phyloP scores from a whole-genome alignment of 176 grass and related monocot species.

The Oryza glaberrima region DNA sequence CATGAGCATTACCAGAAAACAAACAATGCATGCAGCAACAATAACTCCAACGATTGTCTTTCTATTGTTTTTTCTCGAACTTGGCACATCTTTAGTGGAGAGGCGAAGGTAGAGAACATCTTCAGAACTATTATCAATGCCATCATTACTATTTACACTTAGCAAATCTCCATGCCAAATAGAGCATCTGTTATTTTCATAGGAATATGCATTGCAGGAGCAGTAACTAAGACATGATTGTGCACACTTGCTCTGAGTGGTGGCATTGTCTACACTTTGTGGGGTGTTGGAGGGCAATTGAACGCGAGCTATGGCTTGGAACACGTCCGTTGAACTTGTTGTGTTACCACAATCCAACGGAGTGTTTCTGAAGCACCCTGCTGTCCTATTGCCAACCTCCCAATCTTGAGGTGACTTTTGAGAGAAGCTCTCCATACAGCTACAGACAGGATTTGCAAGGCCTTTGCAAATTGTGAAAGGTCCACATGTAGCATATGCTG shows the following conservation, averaged over 20 bases:
- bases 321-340: not conserved
- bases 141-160: slow-evolving; percentile 9
- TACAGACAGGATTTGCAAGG: not conserved
- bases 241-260: not conserved
- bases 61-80: not conserved
- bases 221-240: not conserved
- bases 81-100: not conserved
- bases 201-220: slow-evolving; percentile 17
- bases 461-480: not conserved
- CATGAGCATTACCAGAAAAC: not conserved
- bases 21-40: not conserved
- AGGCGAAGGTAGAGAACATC: not conserved
- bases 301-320: not conserved
- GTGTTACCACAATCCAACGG: not conserved
- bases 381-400: not conserved
- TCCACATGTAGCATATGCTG: not conserved
- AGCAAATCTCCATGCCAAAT: slow-evolving; percentile 47
- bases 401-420: not conserved
- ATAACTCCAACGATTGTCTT: not conserved
- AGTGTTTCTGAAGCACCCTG: not conserved
- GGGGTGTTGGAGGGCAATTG: slow-evolving; percentile 31
- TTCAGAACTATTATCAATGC: not conserved
- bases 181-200: slow-evolving; percentile 16
- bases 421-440: not conserved
- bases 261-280: not conserved